These are phyloP conservation scores for Zopfochytrium polystomum DNA, from an alignment of 371 early-diverging fungal genomes.

Conservation along the genomic window DNA sequence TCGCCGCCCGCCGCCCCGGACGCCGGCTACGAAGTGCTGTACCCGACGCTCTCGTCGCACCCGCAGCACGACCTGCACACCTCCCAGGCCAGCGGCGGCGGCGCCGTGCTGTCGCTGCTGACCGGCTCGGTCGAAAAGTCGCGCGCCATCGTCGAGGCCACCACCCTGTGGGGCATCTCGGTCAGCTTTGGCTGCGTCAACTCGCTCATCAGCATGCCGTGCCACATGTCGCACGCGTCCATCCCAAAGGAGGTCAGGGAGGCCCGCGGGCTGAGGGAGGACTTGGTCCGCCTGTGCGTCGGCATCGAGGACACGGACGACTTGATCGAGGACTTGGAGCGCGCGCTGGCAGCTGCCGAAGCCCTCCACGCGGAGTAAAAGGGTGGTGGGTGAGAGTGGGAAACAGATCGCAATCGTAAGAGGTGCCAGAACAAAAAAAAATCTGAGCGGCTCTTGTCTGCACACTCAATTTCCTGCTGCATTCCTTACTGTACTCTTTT, in stretches of 20 bases:
- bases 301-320: constrained; percentile 95
- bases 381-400: too few species aligned
- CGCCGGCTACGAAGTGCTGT: constrained; percentile 77
- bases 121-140: constrained; percentile 81
- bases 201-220: constrained; percentile 90
- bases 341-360: constrained; percentile 66
- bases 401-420: too few species aligned
- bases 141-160: constrained; percentile 80
- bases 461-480: too few species aligned
- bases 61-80: constrained; percentile 84
- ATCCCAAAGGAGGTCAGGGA: constrained; percentile 87
- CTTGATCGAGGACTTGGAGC: constrained; percentile 80
- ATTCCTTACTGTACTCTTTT: too few species aligned
- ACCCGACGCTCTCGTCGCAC: constrained; percentile 82
- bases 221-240: constrained; percentile 95
- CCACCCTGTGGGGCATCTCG: constrained; percentile 84
- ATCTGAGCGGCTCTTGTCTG: too few species aligned
- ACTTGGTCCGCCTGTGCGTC: constrained; percentile 92
- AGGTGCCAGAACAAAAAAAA: too few species aligned
- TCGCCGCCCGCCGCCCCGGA: too few species aligned
- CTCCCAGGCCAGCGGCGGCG: constrained; percentile 77
- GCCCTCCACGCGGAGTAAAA: not conserved
- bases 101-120: constrained; percentile 91
- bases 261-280: constrained; percentile 85
- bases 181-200: constrained; percentile 97